Evolutionary conservation across 495 filamentous ascomycete species (phyloP), one percentile per base, ranked within the genome.

Genomic region (Aspergillus homomorphus): DNA sequence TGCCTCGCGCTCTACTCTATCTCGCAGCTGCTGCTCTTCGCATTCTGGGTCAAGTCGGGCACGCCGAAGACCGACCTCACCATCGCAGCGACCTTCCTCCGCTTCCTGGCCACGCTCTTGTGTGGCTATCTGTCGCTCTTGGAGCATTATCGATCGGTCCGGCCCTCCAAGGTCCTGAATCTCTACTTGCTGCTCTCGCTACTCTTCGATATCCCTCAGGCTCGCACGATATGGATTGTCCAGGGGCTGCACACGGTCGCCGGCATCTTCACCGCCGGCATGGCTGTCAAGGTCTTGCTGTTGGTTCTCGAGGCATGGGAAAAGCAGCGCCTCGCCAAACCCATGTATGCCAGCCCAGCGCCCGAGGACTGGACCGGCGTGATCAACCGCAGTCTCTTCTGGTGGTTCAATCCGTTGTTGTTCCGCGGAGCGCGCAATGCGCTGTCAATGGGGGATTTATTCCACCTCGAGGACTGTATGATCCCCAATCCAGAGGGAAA

Each of bases 321-420:
- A 23, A 50, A 50, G 22, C 20, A 50, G 21, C 23, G 26, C 12
- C 26, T 26, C n/a, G 14, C 26, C 21, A 50, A 28, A 16, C 46
- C 46, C 15, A 12, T 24, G 16, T 50, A 26, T 12, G 21, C 22
- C 16, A 15, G 20, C 12, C 26, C 23, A 15, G 21, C 46, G 19
- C 46, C 46, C 6, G 46, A 50, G 46, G 46, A 50, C 21, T 26
- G 26, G 46, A 24, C n/a, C 20, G 46, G 46, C 14, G 23, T 24
- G 19, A 51, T 51, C 48, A 51, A 51, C 24, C 48, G 48, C n/a
- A 24, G 48, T 14, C n/a, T 51, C 15, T 51, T 51, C 23, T 51
- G 48, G 48, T 51, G 48, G 48, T 24, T 51, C 3, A 51, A 30
- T 16, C 23, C 48, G 24, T 30, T 51, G 24, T 28, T 51, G 3